A percentile compares a stretch with the other conserved stretches of the same genome.
Evolutionary conservation across 2,329 filamentous ascomycete genomes (phyloP).

Genomic region (Phyllosticta citrichinensis): DNA sequence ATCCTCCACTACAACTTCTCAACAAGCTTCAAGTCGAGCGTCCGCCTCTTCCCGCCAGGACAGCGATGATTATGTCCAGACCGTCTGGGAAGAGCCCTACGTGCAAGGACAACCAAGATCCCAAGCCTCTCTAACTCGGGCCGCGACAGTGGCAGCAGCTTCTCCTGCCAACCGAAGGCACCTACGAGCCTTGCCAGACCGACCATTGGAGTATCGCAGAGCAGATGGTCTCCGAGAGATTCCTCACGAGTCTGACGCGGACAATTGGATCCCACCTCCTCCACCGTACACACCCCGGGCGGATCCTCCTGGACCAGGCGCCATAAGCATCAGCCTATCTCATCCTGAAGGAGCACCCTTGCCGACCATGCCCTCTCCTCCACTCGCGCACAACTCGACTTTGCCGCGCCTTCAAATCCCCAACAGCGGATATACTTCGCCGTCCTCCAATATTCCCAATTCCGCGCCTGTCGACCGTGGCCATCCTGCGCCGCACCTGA

Average conservation of each 20-base stretch:
- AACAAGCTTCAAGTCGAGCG: slow-evolving; percentile 12
- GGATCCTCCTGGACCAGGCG: slow-evolving; percentile 20
- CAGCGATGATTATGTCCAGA: slow-evolving; percentile 22
- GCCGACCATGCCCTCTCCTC: slow-evolving; percentile 2
- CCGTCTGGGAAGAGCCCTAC: slow-evolving; percentile 31
- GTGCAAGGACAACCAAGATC: slow-evolving; percentile 31
- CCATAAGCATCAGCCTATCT: slow-evolving; percentile 26
- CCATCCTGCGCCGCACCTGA: neutral
- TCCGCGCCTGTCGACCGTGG: neutral
- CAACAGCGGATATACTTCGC: neutral
- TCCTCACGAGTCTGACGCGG: slow-evolving; percentile 77
- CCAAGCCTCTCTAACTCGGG: slow-evolving; percentile 28
- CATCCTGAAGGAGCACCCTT: slow-evolving; percentile 3
- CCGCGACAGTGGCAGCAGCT: slow-evolving; percentile 45
- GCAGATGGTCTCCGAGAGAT: slow-evolving; percentile 62
- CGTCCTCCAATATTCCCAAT: neutral
- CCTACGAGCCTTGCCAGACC: slow-evolving; percentile 47
- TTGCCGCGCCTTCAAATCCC: slow-evolving; percentile 8
- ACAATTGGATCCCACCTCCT: slow-evolving; percentile 80
- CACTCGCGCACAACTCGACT: slow-evolving; percentile 6
- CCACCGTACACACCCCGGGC: slow-evolving; percentile 64
- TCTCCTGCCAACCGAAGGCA: slow-evolving; percentile 62
- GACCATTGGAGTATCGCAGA: slow-evolving; percentile 52
- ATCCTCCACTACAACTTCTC: slow-evolving; percentile 19
- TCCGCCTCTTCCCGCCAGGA: slow-evolving; percentile 11